phyloP scores from a whole-genome alignment of 1,284 basidiomycete species.

The Ceratobasidium sp. region DNA sequence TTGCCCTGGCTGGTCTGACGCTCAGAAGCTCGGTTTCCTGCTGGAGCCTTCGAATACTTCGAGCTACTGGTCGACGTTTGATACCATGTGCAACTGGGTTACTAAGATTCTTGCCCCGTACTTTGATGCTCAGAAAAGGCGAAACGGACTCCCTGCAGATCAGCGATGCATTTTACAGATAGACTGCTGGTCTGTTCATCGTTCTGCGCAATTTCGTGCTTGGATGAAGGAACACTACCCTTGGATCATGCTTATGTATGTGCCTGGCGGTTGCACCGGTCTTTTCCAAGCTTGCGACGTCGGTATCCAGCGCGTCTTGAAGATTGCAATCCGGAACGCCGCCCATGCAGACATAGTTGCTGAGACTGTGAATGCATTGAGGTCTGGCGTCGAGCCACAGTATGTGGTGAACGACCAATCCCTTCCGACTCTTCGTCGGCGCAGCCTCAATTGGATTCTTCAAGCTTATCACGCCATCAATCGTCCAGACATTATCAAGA shows the following conservation, averaged over 20 bases:
- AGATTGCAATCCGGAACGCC: slow-evolving; percentile 52
- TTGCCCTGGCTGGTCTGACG: slow-evolving; percentile 49
- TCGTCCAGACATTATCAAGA: slow-evolving; percentile 19
- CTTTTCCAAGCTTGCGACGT: slow-evolving; percentile 56
- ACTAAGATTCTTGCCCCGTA: slow-evolving; percentile 57
- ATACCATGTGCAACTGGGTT: slow-evolving; percentile 57
- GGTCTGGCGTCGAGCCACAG: neutral
- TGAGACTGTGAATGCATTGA: slow-evolving; percentile 49
- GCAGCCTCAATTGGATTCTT: slow-evolving; percentile 18
- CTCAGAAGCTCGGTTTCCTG: slow-evolving; percentile 52
- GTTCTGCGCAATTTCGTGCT: slow-evolving; percentile 54
- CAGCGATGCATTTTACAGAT: slow-evolving; percentile 53
- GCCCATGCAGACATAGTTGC: slow-evolving; percentile 55
- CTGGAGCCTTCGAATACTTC: slow-evolving; percentile 54
- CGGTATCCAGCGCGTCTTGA: slow-evolving; percentile 55
- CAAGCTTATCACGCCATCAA: slow-evolving; percentile 26
- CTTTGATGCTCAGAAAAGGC: slow-evolving; percentile 52
- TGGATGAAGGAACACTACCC: slow-evolving; percentile 53
- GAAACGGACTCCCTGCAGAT: slow-evolving; percentile 17
- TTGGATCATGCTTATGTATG: slow-evolving; percentile 50
- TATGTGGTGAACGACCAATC: neutral
- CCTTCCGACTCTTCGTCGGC: slow-evolving; percentile 4
- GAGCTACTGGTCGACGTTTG: slow-evolving; percentile 60
- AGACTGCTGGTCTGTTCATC: slow-evolving; percentile 60
- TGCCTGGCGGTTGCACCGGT: slow-evolving; percentile 52